These are phyloP conservation scores for Hypoxylon sp. DNA, from an alignment of 2,329 filamentous ascomycete species.

Conservation along the genomic window DNA sequence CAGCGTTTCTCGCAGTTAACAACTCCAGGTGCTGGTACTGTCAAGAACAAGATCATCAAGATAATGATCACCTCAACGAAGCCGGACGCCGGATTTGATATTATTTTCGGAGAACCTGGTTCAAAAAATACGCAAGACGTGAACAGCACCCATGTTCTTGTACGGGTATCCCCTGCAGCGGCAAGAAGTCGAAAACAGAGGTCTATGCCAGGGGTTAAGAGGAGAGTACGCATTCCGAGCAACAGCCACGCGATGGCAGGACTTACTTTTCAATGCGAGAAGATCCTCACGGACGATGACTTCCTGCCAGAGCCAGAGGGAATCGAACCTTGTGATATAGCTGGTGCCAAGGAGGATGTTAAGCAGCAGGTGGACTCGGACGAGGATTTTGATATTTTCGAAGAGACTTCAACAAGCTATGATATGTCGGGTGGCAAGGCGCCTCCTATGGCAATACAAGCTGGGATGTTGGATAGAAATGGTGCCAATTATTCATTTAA, in stretches of 20 bases:
- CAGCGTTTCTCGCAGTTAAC: not conserved
- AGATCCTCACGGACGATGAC: conserved; percentile 3
- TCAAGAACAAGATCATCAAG: conserved; percentile 14
- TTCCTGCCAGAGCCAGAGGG: conserved; percentile 3
- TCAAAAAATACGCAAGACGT: not conserved
- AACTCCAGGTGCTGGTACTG: not conserved
- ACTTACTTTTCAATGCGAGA: conserved; percentile 2
- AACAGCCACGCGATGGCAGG: conserved; percentile 4
- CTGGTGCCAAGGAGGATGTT: not conserved
- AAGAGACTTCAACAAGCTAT: not conserved
- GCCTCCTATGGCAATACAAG: not conserved
- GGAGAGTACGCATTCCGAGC: conserved; percentile 5
- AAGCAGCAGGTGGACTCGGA: not conserved
- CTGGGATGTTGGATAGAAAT: not conserved
- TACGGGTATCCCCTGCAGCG: conserved; percentile 7
- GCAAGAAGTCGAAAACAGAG: conserved; percentile 13
- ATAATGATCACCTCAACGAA: conserved; percentile 10
- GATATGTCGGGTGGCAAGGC: too few species aligned
- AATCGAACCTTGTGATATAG: not conserved
- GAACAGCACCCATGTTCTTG: not conserved
- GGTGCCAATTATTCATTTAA: not conserved
- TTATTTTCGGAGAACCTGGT: not conserved
- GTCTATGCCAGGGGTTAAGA: conserved; percentile 4
- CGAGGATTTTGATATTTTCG: conserved; percentile 14
- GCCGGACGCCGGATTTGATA: conserved; percentile 1